Evolutionary conservation across 768 basidiomycete species (phyloP).

Genomic region (Suillus luteus): DNA sequence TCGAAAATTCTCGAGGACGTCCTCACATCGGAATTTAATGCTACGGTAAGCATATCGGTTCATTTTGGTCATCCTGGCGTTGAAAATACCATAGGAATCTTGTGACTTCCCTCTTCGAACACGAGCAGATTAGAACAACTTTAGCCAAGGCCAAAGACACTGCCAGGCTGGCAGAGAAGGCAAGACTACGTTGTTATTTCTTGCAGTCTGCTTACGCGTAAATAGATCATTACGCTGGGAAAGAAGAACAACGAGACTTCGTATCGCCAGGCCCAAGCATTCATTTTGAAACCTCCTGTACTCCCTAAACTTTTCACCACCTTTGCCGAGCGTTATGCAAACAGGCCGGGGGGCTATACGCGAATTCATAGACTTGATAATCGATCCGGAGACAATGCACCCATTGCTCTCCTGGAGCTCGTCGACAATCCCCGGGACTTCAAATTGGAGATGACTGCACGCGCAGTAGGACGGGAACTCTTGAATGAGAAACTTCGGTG

Average conservation of each 20-base stretch:
- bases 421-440: constrained; percentile 93
- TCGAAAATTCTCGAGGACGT: constrained; percentile 88
- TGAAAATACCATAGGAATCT: constrained; percentile 62
- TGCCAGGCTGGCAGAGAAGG: constrained; percentile 92
- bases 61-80: constrained; percentile 13
- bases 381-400: constrained; percentile 90
- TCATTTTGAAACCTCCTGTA: constrained; percentile 71
- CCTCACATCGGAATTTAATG: constrained; percentile 92
- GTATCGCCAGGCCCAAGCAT: constrained; percentile 71
- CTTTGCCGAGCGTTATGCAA: constrained; percentile 77
- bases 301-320: constrained; percentile 83
- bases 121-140: constrained; percentile 95
- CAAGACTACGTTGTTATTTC: constrained; percentile 24
- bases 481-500: constrained; percentile 54
- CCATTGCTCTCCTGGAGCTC: constrained; percentile 88
- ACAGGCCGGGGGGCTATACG: constrained; percentile 91
- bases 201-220: constrained; percentile 12
- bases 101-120: constrained; percentile 90
- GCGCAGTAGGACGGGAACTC: constrained; percentile 85
- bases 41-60: constrained; percentile 58
- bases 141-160: constrained; percentile 93
- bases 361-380: constrained; percentile 91
- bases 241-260: constrained; percentile 78
- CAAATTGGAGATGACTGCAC: constrained; percentile 84
- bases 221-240: constrained; percentile 86